phyloP scores from a whole-genome alignment of 208 protist species.

The Crithidia fasciculata region DNA sequence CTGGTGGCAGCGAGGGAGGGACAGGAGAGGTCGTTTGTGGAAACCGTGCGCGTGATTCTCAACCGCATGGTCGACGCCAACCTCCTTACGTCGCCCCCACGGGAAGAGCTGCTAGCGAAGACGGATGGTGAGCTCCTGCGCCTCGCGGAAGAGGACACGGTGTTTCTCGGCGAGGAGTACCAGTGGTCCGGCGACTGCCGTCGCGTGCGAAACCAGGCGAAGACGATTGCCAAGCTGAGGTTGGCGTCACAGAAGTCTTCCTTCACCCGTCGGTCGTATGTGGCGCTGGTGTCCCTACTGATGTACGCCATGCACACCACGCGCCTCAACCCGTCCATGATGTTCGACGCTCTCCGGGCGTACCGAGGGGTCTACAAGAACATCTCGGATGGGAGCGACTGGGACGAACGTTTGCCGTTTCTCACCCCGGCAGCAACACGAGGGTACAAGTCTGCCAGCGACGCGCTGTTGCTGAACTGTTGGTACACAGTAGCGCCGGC shows the following conservation, averaged over 20 bases:
- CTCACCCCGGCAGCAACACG: not conserved
- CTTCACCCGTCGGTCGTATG: constrained; percentile 1
- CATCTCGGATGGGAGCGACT: constrained; percentile 5
- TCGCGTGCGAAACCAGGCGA: constrained; percentile 33
- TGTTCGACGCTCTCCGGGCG: constrained; percentile 15
- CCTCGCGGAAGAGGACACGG: not conserved
- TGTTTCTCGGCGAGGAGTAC: constrained; percentile 34
- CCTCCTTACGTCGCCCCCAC: constrained; percentile 4
- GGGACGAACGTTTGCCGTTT: constrained; percentile 13
- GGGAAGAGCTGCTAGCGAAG: not conserved
- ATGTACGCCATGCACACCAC: constrained; percentile 26
- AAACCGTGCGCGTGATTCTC: constrained; percentile 1
- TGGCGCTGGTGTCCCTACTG: constrained; percentile 10
- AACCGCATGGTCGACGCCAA: not conserved
- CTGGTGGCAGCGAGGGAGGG: not conserved
- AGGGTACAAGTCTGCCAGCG: not conserved
- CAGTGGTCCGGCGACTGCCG: constrained; percentile 18
- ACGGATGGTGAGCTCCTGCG: not conserved
- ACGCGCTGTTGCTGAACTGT: constrained; percentile 1
- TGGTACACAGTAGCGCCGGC: not conserved
- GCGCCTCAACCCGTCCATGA: constrained; percentile 15
- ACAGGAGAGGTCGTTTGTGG: not conserved
- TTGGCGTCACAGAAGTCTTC: constrained; percentile 14
- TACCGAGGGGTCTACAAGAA: constrained; percentile 9
- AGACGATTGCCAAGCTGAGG: constrained; percentile 40